Percentiles rank a stretch among this genome's conserved stretches.
Evolutionary conservation across 2,329 filamentous ascomycete genomes (phyloP).

Genomic region (Nannizziopsis barbatae): DNA sequence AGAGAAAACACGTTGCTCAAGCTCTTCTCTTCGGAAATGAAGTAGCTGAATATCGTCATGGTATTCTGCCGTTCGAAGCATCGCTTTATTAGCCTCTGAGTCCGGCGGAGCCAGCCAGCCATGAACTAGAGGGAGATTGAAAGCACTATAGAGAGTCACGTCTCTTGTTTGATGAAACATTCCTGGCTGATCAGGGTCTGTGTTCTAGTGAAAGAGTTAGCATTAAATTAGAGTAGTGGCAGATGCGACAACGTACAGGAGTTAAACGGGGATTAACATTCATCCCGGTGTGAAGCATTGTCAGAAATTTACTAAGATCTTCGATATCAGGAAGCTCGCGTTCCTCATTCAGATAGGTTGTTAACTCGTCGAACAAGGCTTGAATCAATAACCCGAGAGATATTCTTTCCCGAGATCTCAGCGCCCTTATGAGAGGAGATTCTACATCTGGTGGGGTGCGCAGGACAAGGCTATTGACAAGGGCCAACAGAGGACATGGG

Average conservation of each 20-base stretch:
- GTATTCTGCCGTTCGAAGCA: conserved; percentile 63
- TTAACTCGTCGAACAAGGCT: conserved; percentile 85
- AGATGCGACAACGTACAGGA: conserved; percentile 33
- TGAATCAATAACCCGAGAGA: conserved; percentile 76
- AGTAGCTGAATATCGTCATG: conserved; percentile 90
- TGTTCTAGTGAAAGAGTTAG: conserved; percentile 35
- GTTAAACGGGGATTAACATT: conserved; percentile 92
- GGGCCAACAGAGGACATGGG: conserved; percentile 79
- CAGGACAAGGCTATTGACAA: conserved; percentile 84
- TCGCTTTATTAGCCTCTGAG: conserved; percentile 56
- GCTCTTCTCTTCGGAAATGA: conserved; percentile 76
- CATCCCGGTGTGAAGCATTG: conserved; percentile 88
- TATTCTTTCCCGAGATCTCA: conserved; percentile 74
- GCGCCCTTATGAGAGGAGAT: conserved; percentile 64
- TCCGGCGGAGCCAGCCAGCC: conserved; percentile 70
- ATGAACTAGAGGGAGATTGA: conserved; percentile 78
- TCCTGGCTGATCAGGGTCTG: conserved; percentile 41
- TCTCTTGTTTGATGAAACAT: conserved; percentile 79
- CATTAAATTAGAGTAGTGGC: neutral
- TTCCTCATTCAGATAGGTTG: conserved; percentile 59
- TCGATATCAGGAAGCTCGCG: conserved; percentile 71
- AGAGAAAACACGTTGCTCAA: conserved; percentile 63
- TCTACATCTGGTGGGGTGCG: conserved; percentile 58
- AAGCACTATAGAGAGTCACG: conserved; percentile 83
- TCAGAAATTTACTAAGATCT: conserved; percentile 76